A percentile compares a stretch with the other conserved stretches of the same genome.
Evolutionary conservation across 495 filamentous ascomycete genomes (phyloP).

Genomic region (Aspergillus nidulans): DNA sequence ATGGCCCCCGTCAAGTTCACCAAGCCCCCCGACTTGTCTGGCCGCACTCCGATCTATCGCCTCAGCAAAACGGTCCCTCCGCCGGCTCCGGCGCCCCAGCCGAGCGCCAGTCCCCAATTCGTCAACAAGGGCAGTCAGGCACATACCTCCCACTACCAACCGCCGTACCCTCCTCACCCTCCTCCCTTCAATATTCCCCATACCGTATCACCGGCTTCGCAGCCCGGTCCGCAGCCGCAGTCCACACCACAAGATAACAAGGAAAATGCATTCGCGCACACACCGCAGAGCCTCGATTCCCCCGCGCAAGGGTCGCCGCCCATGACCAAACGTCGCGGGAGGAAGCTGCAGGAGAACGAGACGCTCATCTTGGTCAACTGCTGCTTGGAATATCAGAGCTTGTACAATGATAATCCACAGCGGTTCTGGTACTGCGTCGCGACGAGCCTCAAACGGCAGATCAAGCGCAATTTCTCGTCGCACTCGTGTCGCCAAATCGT

Average conservation of each 20-base stretch:
- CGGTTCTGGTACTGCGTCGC: conserved; percentile 13
- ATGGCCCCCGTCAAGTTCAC: conserved; percentile 11
- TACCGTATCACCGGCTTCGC: background rate
- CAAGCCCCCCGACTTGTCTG: conserved; percentile 9
- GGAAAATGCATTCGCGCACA: background rate
- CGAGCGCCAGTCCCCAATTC: background rate
- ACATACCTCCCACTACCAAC: background rate
- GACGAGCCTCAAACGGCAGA: conserved; percentile 8
- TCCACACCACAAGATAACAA: conserved; percentile 2
- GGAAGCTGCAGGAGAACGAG: conserved; percentile 13
- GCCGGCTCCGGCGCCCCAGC: background rate
- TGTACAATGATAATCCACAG: background rate
- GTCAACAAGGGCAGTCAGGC: background rate
- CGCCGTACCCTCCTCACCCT: conserved; percentile 3
- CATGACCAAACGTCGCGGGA: conserved; percentile 6
- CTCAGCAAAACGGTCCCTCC: conserved; percentile 2
- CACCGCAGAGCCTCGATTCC: background rate
- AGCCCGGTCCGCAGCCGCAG: background rate
- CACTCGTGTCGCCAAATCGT: conserved; percentile 11
- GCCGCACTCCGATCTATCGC: conserved; percentile 14
- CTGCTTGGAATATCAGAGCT: conserved; percentile 12
- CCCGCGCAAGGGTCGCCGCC: conserved; percentile 2
- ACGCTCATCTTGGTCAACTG: conserved; percentile 9
- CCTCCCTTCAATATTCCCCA: conserved; percentile 1
- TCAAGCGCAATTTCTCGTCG: conserved; percentile 13